These are phyloP conservation scores for Citrus glauca DNA, from an alignment of 345 rosid species.

Conservation along the genomic window DNA sequence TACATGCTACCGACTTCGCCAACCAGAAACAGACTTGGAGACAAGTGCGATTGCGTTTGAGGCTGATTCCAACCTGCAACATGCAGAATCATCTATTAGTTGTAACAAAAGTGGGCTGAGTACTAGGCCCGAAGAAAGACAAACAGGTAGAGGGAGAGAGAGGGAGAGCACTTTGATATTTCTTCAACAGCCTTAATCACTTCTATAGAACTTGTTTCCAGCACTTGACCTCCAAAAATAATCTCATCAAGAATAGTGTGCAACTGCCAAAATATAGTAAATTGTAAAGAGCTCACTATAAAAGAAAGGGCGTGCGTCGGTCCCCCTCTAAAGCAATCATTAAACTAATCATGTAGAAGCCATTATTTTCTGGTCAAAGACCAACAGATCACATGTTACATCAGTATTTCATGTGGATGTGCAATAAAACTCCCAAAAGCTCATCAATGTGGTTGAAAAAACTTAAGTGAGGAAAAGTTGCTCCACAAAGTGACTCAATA, in stretches of 20 bases:
- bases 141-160: background rate
- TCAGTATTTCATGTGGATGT: background rate
- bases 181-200: conserved; percentile 79
- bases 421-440: background rate
- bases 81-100: background rate
- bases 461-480: background rate
- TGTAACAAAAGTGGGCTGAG: too few species aligned
- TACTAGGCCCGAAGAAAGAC: too few species aligned
- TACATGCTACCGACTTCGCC: conserved; percentile 53
- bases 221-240: conserved; percentile 87
- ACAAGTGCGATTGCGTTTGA: conserved; percentile 62
- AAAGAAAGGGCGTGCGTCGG: background rate
- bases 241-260: conserved; percentile 82
- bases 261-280: conserved; percentile 40
- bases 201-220: conserved; percentile 85
- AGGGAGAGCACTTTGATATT: conserved; percentile 59
- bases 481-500: background rate
- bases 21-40: conserved; percentile 69
- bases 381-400: background rate
- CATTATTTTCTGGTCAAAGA: background rate
- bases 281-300: background rate
- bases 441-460: background rate
- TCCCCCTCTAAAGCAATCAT: background rate
- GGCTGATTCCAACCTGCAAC: conserved; percentile 77
- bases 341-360: background rate